Evolutionary conservation across 805 yeast genomes (phyloP).

Genomic region (Saccharomycopsis javanensis): DNA sequence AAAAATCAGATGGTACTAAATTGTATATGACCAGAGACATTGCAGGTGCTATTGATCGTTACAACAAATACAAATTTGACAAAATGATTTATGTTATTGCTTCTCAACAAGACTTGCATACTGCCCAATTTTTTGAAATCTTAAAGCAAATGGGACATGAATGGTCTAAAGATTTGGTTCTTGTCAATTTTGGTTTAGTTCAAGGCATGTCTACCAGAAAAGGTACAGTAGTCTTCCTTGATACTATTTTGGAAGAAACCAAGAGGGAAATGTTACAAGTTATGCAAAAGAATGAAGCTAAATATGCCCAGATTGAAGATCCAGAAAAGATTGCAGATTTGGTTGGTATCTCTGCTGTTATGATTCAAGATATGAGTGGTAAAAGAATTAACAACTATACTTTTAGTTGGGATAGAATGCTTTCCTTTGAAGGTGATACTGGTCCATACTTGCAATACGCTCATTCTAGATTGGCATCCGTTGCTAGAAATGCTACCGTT

Average conservation of each 20-base stretch:
- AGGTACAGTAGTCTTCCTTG: slow-evolving; percentile 98
- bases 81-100: slow-evolving; percentile 96
- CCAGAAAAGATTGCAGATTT: slow-evolving; percentile 94
- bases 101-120: slow-evolving; percentile 89
- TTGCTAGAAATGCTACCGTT: slow-evolving; percentile 73
- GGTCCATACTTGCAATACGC: slow-evolving; percentile 99
- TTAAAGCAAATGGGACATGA: slow-evolving; percentile 80
- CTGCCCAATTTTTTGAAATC: slow-evolving; percentile 89
- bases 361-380: slow-evolving; percentile 98
- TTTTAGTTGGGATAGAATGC: slow-evolving; percentile 97
- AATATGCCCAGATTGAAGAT: slow-evolving; percentile 85
- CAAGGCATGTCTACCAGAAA: slow-evolving; percentile 97
- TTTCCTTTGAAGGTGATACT: slow-evolving; percentile 97
- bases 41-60: slow-evolving; percentile 91
- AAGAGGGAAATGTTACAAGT: slow-evolving; percentile 92
- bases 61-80: slow-evolving; percentile 75
- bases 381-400: slow-evolving; percentile 94
- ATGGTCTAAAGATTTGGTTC: slow-evolving; percentile 76
- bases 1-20: slow-evolving; percentile 93
- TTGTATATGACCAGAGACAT: slow-evolving; percentile 91
- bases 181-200: slow-evolving; percentile 95
- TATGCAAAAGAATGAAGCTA: slow-evolving; percentile 83
- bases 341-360: slow-evolving; percentile 93
- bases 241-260: slow-evolving; percentile 86
- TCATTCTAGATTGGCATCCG: slow-evolving; percentile 91